Base-by-base conservation (phyloP, 2,329 filamentous ascomycete genomes). In the Leptographium galeiforme region DNA sequence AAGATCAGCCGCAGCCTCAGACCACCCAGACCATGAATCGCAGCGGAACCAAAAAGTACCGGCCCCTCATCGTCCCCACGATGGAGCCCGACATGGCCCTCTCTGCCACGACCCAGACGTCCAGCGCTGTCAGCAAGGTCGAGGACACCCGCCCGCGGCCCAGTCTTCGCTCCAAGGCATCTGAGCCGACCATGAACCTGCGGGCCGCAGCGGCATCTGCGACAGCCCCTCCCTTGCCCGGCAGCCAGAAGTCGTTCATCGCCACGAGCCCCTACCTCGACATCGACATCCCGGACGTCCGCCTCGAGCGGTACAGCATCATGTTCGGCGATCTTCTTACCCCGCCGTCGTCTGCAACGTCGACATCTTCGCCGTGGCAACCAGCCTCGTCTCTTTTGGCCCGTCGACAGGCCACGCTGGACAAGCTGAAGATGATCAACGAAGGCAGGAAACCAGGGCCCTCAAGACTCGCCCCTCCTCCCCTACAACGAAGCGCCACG, bases 231-330 rank as follows among this genome's bases (percentile, higher is more conserved):
- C 8, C 43, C 16, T 45, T 12, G 12, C 8, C 8, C 8, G 25
- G 25, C 25, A 6, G 13, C 11, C 25, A 45, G 10, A 3, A 11
- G n/a, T 40, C 49, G 12, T 12, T 32, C 41, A 33, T 51, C 11
- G 53, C 40, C 11, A 30, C 56, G 13, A 63, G 64, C 11, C 67
- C 70, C 2, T 66, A 84, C 8, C 70, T 96, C 19, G 76, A 89
- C 60, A 77, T 96, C 16, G 81, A 90, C 51, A 93, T 96, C 54
- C 90, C 91, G 1, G 78, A 79, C 50, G 76, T 87, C 53, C 81
- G 85, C 57, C 75, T 97, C 75, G 91, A 96, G 64, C 76, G 91
- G 49, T 97, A 95, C 61, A 95, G 89, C 61, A 79, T 96, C 59
- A 96, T 96, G 90, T 96, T 97, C 63, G 81, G 84, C 53, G 79